Evolutionary conservation across 768 basidiomycete species (phyloP).

Genomic region (Russula sp.): DNA sequence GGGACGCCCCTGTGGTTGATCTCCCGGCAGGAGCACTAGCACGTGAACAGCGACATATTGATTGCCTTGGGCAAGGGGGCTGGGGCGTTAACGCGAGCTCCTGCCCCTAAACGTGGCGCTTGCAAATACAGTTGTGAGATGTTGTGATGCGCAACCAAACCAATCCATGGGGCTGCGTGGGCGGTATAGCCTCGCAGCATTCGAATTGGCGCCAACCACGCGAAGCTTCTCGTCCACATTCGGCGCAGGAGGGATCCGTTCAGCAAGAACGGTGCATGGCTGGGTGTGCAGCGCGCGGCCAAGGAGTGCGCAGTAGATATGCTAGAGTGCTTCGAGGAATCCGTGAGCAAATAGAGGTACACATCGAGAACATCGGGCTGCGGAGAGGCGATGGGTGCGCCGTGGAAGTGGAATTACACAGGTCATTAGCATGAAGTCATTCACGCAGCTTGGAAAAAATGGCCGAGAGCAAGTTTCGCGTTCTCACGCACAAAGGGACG

Average conservation of each 20-base stretch:
- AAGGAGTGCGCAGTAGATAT: conserved; percentile 28
- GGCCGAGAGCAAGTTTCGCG: conserved; percentile 50
- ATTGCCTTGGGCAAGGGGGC: conserved; percentile 62
- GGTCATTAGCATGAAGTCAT: conserved; percentile 23
- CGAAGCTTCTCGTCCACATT: background rate
- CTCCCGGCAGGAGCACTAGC: conserved; percentile 28
- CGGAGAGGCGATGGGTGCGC: conserved; percentile 3
- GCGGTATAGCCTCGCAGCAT: conserved; percentile 40
- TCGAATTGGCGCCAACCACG: conserved; percentile 56
- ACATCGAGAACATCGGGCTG: conserved; percentile 58
- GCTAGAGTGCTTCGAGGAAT: conserved; percentile 35
- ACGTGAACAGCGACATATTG: conserved; percentile 41
- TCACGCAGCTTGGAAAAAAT: conserved; percentile 43
- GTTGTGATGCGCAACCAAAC: conserved; percentile 56
- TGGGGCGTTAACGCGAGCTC: conserved; percentile 58
- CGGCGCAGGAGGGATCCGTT: conserved; percentile 40
- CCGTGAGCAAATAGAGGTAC: conserved; percentile 55
- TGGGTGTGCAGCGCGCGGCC: no score
- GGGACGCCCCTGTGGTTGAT: conserved; percentile 7
- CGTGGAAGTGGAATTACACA: background rate
- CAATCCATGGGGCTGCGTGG: conserved; percentile 34
- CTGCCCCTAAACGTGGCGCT: conserved; percentile 53
- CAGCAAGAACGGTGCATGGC: no score
- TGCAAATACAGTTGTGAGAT: conserved; percentile 42
- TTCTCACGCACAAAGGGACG: conserved; percentile 36